Conservation (phyloP, 148 eudicot genomes). For the Fallopia convolvulus region DNA sequence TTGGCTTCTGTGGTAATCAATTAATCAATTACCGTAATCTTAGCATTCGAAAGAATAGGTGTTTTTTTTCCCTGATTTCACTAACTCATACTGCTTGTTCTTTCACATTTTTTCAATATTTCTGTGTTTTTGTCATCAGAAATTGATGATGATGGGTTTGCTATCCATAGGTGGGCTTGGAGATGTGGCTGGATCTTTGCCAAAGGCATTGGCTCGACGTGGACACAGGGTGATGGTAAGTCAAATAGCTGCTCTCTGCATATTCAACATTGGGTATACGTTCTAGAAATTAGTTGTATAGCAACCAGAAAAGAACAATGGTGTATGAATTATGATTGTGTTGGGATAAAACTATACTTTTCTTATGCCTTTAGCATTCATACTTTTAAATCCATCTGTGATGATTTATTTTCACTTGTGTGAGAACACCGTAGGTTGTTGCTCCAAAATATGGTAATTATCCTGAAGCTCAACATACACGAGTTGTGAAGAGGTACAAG, state of each 20-base stretch:
- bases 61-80: not conserved
- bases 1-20: too few relatives aligned
- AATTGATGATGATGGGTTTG: slow-evolving; percentile 14
- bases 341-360: not conserved
- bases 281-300: not conserved
- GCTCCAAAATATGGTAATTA: slow-evolving; percentile 76
- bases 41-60: not conserved
- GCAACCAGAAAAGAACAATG: not conserved
- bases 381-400: not conserved
- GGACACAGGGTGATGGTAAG: slow-evolving; percentile 98
- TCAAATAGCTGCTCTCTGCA: not conserved
- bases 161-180: slow-evolving; percentile 85
- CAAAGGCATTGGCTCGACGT: slow-evolving; percentile 94
- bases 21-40: not conserved
- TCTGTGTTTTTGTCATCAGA: not conserved
- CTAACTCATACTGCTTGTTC: not conserved
- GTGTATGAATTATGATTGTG: not conserved
- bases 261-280: not conserved
- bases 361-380: not conserved
- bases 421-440: slow-evolving; percentile 48
- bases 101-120: not conserved
- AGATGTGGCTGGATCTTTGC: slow-evolving; percentile 98
- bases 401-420: not conserved
- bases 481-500: slow-evolving; percentile 55
- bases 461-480: slow-evolving; percentile 61